These are phyloP conservation scores for Ceratocystis albifundus DNA, from an alignment of 2,329 filamentous ascomycete genomes.

Conservation along the genomic window DNA sequence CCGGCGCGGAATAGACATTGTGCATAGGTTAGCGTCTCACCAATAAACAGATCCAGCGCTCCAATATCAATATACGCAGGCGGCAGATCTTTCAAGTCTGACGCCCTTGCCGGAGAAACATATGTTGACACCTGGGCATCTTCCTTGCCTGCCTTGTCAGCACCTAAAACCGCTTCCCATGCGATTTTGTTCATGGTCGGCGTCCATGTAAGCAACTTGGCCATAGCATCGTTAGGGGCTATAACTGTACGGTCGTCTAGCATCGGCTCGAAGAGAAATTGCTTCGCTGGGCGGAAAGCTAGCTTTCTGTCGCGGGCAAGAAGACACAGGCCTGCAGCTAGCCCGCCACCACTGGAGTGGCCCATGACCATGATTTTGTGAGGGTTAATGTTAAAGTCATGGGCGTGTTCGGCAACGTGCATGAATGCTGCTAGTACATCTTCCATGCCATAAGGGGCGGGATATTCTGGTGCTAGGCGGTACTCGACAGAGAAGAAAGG, in stretches of 20 bases:
- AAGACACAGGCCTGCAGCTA: constrained; percentile 29
- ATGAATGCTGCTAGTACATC: constrained; percentile 31
- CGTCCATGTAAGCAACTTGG: constrained; percentile 23
- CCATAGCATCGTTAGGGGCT: constrained; percentile 5
- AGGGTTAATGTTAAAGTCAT: constrained; percentile 25
- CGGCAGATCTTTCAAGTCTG: constrained; percentile 29
- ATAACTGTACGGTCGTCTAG: constrained; percentile 29
- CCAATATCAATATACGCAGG: constrained; percentile 33
- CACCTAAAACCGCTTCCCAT: constrained; percentile 26
- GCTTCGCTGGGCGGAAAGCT: constrained; percentile 27
- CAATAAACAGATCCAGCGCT: constrained; percentile 32
- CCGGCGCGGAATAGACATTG: constrained; percentile 28
- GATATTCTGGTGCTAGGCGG: constrained; percentile 35
- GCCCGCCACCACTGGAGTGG: constrained; percentile 25
- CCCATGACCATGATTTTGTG: constrained; percentile 25
- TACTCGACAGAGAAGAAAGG: constrained; percentile 34
- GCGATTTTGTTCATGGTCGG: constrained; percentile 24
- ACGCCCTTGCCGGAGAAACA: constrained; percentile 26
- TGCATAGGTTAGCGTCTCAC: constrained; percentile 30
- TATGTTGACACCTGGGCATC: constrained; percentile 24
- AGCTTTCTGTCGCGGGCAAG: constrained; percentile 30
- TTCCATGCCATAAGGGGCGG: constrained; percentile 30
- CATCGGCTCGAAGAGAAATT: constrained; percentile 31
- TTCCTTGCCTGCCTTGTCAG: constrained; percentile 23
- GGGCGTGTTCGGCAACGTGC: constrained; percentile 26